Percentiles rank a stretch among this genome's conserved stretches.
phyloP scores from a whole-genome alignment of 2,329 filamentous ascomycete species.

The Alternaria tenuissima region DNA sequence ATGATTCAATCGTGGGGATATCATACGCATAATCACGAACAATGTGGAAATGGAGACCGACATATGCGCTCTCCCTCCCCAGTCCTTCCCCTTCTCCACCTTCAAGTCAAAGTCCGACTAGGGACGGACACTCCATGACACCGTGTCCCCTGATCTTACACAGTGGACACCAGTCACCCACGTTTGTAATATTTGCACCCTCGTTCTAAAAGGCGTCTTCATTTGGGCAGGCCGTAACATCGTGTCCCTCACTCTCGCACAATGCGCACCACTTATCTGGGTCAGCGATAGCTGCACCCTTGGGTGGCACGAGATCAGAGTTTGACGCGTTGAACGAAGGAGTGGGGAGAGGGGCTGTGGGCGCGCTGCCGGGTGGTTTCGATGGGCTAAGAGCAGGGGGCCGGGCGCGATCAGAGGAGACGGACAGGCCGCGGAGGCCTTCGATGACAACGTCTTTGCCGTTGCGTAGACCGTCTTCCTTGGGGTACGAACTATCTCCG shows the following conservation, averaged over 20 bases:
- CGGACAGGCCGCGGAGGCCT: conserved; percentile 43
- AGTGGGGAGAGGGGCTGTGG: conserved; percentile 46
- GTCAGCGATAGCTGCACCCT: conserved; percentile 59
- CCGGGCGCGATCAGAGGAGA: conserved; percentile 41
- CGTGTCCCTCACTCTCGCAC: conserved; percentile 94
- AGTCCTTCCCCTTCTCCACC: neutral
- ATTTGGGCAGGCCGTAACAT: conserved; percentile 93
- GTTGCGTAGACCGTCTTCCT: conserved; percentile 31
- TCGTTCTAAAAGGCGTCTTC: conserved; percentile 72
- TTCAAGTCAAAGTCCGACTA: neutral
- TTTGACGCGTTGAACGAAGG: conserved; percentile 42
- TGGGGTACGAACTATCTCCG: conserved; percentile 55
- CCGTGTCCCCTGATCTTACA: neutral
- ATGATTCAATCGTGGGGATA: conserved; percentile 7
- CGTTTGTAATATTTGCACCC: neutral
- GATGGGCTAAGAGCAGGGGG: conserved; percentile 42
- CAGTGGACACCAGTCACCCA: neutral
- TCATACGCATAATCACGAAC: conserved; percentile 13
- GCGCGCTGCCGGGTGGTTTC: conserved; percentile 47
- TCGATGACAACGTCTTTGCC: conserved; percentile 46
- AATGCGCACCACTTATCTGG: conserved; percentile 94
- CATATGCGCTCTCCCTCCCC: neutral
- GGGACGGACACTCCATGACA: neutral
- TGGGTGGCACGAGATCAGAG: conserved; percentile 44
- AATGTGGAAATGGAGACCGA: neutral